These are phyloP conservation scores for Cymodocea nodosa DNA, from an alignment of 116 monocot genomes.

Conservation along the genomic window DNA sequence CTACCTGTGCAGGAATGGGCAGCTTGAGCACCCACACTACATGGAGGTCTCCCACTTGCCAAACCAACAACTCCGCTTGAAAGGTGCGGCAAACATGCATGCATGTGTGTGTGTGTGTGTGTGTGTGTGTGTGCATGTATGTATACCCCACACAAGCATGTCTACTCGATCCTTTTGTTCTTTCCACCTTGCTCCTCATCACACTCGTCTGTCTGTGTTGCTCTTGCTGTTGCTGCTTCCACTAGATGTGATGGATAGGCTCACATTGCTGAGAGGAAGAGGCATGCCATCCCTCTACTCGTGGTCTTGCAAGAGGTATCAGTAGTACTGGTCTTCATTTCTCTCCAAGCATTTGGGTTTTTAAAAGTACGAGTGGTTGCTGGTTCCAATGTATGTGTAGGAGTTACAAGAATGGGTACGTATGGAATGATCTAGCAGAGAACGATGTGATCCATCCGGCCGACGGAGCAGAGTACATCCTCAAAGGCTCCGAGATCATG, in stretches of 20 bases:
- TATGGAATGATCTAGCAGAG: constrained; percentile 90
- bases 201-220: no score
- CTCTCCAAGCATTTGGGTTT: not conserved
- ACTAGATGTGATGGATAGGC: constrained; percentile 66
- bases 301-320: constrained; percentile 98
- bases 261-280: constrained; percentile 65
- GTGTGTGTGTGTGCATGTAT: no score
- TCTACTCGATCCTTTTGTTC: not conserved
- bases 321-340: not conserved
- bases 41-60: constrained; percentile 71
- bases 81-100: constrained; percentile 23
- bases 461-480: constrained; percentile 77
- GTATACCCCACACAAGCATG: no score
- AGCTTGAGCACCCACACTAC: constrained; percentile 94
- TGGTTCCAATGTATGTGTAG: constrained; percentile 1
- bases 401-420: constrained; percentile 92
- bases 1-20: constrained; percentile 85
- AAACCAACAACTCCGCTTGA: constrained; percentile 61
- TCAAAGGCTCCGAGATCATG: constrained; percentile 93
- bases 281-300: constrained; percentile 91
- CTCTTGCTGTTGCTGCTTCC: no score
- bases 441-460: constrained; percentile 72
- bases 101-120: no score
- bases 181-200: not conserved
- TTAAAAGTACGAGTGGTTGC: no score